phyloP scores from a whole-genome alignment of 73 alveolate genomes.

The Effrenium voratum region DNA sequence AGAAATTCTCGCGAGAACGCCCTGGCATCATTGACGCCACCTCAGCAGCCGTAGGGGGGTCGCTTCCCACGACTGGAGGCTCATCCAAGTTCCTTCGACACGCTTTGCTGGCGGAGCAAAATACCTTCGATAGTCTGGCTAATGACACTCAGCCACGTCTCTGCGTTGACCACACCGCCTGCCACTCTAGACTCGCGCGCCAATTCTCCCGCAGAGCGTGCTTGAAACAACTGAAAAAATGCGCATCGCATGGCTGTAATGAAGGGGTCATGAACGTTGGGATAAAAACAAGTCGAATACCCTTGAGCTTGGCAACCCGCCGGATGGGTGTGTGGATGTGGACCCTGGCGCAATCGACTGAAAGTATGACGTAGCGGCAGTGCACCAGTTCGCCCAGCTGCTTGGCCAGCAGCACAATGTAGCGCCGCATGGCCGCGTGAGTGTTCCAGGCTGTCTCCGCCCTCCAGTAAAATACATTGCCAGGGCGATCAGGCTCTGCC shows the following conservation, averaged over 20 bases:
- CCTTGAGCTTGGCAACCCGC: neutral
- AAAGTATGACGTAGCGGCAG: neutral
- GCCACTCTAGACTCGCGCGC: too few relatives aligned
- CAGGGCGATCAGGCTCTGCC: neutral
- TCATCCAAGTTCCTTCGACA: too few relatives aligned
- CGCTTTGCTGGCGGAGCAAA: too few relatives aligned
- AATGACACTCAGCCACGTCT: too few relatives aligned
- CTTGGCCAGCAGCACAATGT: neutral
- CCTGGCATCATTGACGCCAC: too few relatives aligned
- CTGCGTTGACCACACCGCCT: too few relatives aligned
- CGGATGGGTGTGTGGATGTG: neutral
- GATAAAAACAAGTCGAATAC: neutral
- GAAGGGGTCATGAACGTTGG: neutral
- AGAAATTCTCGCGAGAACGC: too few relatives aligned
- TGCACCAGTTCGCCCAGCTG: neutral
- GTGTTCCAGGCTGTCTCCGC: conserved; percentile 14
- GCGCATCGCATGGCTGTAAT: conserved; percentile 33
- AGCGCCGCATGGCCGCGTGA: neutral
- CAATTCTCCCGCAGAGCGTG: conserved; percentile 1
- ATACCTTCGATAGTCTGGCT: too few relatives aligned
- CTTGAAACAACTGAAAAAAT: neutral
- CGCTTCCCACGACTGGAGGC: too few relatives aligned
- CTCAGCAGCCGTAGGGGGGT: too few relatives aligned
- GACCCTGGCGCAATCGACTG: neutral
- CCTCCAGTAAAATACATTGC: neutral